These are phyloP conservation scores for Musa troglodytarum DNA, from an alignment of 176 grass and related monocot genomes.

Conservation along the genomic window DNA sequence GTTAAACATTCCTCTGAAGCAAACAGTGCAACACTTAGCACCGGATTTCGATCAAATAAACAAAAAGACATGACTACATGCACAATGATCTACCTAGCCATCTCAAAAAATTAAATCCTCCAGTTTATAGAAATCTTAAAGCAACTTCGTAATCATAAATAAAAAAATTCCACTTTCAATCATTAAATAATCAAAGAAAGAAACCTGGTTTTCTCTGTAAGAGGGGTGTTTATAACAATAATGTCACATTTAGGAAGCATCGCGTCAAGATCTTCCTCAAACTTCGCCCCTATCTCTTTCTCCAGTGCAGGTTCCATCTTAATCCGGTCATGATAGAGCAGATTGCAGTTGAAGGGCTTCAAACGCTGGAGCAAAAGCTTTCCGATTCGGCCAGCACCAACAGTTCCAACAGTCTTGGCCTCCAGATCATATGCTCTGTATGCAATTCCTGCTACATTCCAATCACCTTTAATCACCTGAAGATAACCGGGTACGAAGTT, in stretches of 20 bases:
- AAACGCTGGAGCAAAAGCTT: constrained; percentile 67
- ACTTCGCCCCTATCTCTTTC: constrained; percentile 81
- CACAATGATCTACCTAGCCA: neutral
- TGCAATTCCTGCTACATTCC: constrained; percentile 83
- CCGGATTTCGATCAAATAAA: neutral
- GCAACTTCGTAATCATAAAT: no score
- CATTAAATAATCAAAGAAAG: neutral
- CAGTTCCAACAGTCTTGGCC: constrained; percentile 76
- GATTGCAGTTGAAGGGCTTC: constrained; percentile 85
- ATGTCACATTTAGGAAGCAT: constrained; percentile 92
- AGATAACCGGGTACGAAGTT: constrained; percentile 88
- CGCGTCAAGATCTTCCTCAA: constrained; percentile 70
- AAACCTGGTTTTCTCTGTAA: constrained; percentile 91
- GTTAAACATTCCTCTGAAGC: constrained; percentile 79
- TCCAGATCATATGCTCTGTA: constrained; percentile 90
- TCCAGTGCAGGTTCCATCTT: constrained; percentile 58
- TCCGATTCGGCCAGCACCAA: constrained; percentile 77
- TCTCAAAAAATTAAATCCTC: no score
- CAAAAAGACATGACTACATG: neutral
- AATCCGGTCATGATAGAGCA: constrained; percentile 74
- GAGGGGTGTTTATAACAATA: constrained; percentile 80
- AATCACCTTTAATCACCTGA: constrained; percentile 70
- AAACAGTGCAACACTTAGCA: neutral
- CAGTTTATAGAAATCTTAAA: no score
- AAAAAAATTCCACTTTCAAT: neutral